Conservation (phyloP, 1,284 basidiomycete species). For the Boletus sp. region DNA sequence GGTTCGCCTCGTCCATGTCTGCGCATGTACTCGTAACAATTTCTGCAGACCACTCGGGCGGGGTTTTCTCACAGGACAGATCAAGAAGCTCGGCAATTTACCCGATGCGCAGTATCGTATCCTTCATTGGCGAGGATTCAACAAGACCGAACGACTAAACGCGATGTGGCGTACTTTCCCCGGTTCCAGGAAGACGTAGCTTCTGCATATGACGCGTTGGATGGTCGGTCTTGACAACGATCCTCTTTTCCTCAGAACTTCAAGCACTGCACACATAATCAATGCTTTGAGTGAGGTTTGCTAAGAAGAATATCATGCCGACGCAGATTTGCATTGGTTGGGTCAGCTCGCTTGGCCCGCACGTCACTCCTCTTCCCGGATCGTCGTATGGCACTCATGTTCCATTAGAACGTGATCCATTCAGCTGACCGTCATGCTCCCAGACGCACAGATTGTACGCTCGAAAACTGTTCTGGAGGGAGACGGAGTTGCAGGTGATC, state of each 20-base stretch:
- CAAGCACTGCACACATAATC: constrained; percentile 52
- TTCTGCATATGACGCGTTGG: background rate
- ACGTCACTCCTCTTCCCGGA: constrained; percentile 28
- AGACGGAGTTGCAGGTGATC: too few relatives aligned
- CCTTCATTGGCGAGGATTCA: background rate
- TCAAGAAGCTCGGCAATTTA: constrained; percentile 44
- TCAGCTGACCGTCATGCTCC: background rate
- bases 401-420: background rate
- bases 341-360: constrained; percentile 35
- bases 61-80: constrained; percentile 53
- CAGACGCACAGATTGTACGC: constrained; percentile 21
- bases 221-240: background rate
- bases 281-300: constrained; percentile 43
- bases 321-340: constrained; percentile 62
- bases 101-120: constrained; percentile 25
- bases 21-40: background rate
- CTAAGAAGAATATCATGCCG: constrained; percentile 44
- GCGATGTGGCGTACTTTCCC: constrained; percentile 20
- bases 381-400: constrained; percentile 26
- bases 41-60: constrained; percentile 47
- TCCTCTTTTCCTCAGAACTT: constrained; percentile 35
- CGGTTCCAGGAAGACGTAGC: constrained; percentile 31
- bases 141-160: background rate
- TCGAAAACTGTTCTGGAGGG: constrained; percentile 25
- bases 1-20: constrained; percentile 9